Base-by-base conservation (phyloP, 2,329 filamentous ascomycete species). In the Myrmaecium sp. region DNA sequence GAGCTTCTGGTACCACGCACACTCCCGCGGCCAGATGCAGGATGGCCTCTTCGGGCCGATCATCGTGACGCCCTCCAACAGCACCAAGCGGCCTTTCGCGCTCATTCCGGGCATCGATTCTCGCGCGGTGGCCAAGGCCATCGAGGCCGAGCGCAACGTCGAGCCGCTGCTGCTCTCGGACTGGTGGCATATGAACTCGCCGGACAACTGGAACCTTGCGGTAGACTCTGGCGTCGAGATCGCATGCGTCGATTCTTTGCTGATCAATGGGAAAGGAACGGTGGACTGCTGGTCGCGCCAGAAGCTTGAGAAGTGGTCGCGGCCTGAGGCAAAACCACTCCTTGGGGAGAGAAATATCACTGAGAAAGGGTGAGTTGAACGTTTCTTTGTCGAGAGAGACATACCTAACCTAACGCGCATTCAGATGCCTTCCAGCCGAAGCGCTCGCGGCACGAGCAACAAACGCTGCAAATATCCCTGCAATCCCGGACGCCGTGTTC, bases 211-310 rank as follows among this genome's bases (percentile, higher is more conserved):
- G 49, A 50, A 61, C 4, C 51, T 63, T 10, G 54, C 60, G 3
- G 15, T 52, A 0, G 51, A 44, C 1, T 49, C 62, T 2, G 54
- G 54, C 4, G 46, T 66, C 6, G 63, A 69, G 29, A 53, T 55
- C 14, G 52, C 57, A 0, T 75, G 71, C 48, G 66, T 66, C 34
- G 69, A 74, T 38, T 60, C 67, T 0, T 51, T 75, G 10, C 46
- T 74, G 7, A 54, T 75, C 26, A 74, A 76, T 31, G 71, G 71
- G 14, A 66, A 69, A 35, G 69, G 68, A 3, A 52, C 54, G 2
- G 60, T 68, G 0, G 47, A 60, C 24, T 74, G 69, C 39, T 52
- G 62, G 21, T 41, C 55, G 0, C 45, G 50, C 5, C 51, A 53
- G 4, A 50, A 63, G 19, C 51, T 69, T 4, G 44, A 52, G 16